These are phyloP conservation scores for Arthrobotrys conoides DNA, from an alignment of 2,329 filamentous ascomycete species.

Conservation along the genomic window DNA sequence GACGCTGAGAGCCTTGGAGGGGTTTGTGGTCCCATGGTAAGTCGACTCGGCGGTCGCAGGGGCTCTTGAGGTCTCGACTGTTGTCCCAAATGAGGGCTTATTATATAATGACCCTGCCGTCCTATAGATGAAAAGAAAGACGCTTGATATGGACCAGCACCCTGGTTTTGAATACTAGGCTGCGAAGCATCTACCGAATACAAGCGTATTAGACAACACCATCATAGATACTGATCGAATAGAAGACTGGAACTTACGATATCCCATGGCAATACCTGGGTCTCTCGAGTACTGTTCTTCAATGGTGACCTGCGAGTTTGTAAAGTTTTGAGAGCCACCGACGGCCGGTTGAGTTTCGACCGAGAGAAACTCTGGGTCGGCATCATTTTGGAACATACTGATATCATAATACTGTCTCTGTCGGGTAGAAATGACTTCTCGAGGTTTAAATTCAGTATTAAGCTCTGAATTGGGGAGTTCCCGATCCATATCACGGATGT, in stretches of 20 bases:
- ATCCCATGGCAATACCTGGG: conserved; percentile 11
- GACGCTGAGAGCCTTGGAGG: conserved; percentile 26
- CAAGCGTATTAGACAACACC: neutral
- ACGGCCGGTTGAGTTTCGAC: conserved; percentile 32
- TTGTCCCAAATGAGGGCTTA: neutral
- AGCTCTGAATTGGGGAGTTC: conserved; percentile 35
- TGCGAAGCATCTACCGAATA: neutral
- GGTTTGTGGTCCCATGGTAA: conserved; percentile 23
- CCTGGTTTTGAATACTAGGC: neutral
- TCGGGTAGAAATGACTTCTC: neutral
- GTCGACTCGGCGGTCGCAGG: conserved; percentile 29
- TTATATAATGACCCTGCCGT: conserved; percentile 6
- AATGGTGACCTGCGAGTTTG: neutral
- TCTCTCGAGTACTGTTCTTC: conserved; percentile 16
- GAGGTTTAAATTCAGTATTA: conserved; percentile 23
- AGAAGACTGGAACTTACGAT: conserved; percentile 20
- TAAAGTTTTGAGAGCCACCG: conserved; percentile 19
- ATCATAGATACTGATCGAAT: neutral
- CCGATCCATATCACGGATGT: conserved; percentile 35
- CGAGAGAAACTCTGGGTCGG: conserved; percentile 39
- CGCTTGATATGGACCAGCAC: conserved; percentile 24
- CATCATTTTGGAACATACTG: conserved; percentile 37
- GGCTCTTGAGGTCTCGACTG: conserved; percentile 19
- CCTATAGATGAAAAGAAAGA: conserved; percentile 31
- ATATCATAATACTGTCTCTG: conserved; percentile 36